Base-by-base conservation (phyloP, 2,329 filamentous ascomycete genomes). In the Parastagonospora avenae region DNA sequence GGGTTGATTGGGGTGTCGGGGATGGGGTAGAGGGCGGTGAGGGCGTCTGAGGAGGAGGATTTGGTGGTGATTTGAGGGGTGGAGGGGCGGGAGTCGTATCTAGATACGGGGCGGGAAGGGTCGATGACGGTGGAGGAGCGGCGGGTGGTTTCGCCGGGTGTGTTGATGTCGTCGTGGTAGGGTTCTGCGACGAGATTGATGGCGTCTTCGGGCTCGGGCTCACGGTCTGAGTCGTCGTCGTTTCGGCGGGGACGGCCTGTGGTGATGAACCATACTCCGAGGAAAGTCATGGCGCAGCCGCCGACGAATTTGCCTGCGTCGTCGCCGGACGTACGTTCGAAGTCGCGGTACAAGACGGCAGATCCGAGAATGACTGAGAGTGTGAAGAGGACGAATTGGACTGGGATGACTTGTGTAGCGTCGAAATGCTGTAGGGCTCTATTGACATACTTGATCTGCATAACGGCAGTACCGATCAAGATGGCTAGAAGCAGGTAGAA, bases 381-480 rank as follows among this genome's bases (percentile, higher is more conserved):
- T 0, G 94, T 99, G 73, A 99, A 99, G 57, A 95, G 84, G 42
- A 99, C 94, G 64, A 99, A 99, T 68, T 99, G 94, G 11, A 94
- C 94, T 0, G 94, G 94, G 57, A 99, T 99, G 62, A 99, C 94
- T 72, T 97, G 92, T 0, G 94, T 99, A 6, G 94, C 96, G 73
- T 97, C 91, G 77, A 97, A 99, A 40, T 90, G 86, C 71, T 97
- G 92, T 45, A 99, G 80, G 1, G 88, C 87, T 44, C 85, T 90
- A 77, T 97, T 99, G 71, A 99, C 84, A 70, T 97, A 99, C 70
- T 91, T 93, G 63, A 99, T 93, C 76, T 99, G 94, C 89, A 97
- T 92, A 52, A 99, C 80, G 6, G 94, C 94, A 1, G 93, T 97
- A 39, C 79, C 83, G 14, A 94, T 80, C 24, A 99, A 82, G 42